phyloP scores from a whole-genome alignment of 768 basidiomycete species.

The Leccinum truebloodii region DNA sequence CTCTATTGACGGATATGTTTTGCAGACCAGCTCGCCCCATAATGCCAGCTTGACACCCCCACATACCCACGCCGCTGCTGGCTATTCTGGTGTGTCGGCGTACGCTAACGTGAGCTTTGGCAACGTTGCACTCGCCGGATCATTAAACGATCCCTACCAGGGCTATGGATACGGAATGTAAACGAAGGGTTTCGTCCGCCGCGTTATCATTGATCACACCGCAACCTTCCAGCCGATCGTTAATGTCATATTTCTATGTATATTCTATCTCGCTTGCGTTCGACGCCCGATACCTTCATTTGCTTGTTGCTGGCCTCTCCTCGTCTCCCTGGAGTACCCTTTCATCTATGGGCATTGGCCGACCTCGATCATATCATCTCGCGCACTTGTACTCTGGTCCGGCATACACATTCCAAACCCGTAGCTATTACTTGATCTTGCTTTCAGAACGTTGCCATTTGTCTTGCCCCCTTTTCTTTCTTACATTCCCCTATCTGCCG shows the following conservation, averaged over 20 bases:
- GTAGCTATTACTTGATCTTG: slow-evolving; percentile 37
- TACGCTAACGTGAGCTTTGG: slow-evolving; percentile 57
- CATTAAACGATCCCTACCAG: slow-evolving; percentile 77
- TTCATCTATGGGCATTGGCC: slow-evolving; percentile 37
- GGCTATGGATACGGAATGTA: slow-evolving; percentile 82
- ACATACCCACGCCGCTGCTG: slow-evolving; percentile 51
- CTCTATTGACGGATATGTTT: slow-evolving; percentile 78
- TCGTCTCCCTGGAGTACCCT: slow-evolving; percentile 37
- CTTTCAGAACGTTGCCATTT: slow-evolving; percentile 36
- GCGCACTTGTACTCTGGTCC: slow-evolving; percentile 70
- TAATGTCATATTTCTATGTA: slow-evolving; percentile 40
- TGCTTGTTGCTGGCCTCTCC: slow-evolving; percentile 39
- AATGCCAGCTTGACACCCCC: slow-evolving; percentile 61
- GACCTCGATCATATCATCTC: slow-evolving; percentile 50
- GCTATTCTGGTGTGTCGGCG: slow-evolving; percentile 57
- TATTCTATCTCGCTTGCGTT: slow-evolving; percentile 38
- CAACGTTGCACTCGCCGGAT: slow-evolving; percentile 47
- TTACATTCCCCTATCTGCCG: slow-evolving; percentile 44
- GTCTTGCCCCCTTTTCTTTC: slow-evolving; percentile 26
- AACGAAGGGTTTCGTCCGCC: slow-evolving; percentile 28
- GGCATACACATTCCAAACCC: slow-evolving; percentile 49
- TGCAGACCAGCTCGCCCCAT: slow-evolving; percentile 72
- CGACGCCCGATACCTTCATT: slow-evolving; percentile 36
- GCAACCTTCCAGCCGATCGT: slow-evolving; percentile 24
- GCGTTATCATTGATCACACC: slow-evolving; percentile 29